Percentiles rank a stretch among this genome's conserved stretches.
Conservation (phyloP, 2,329 filamentous ascomycete species). For the Claviceps sp. region DNA sequence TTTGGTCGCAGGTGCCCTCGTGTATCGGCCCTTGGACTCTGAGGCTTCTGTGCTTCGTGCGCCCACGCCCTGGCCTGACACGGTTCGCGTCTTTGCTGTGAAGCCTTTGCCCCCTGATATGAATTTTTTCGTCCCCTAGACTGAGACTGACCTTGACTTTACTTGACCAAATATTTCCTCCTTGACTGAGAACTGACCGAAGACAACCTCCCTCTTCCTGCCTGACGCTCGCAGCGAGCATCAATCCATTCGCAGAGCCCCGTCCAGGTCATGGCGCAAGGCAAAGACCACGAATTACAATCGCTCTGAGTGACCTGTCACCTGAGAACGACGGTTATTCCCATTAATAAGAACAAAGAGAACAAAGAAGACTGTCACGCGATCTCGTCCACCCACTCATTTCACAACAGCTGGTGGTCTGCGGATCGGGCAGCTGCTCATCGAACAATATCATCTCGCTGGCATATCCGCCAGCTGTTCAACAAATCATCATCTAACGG, state of each 20-base stretch:
- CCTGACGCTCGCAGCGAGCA: neutral
- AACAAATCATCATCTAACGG: neutral
- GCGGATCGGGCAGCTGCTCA: conserved; percentile 5
- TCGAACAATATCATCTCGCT: neutral
- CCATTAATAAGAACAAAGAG: neutral
- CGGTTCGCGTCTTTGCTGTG: neutral
- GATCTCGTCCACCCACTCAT: neutral
- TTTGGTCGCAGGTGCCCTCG: neutral
- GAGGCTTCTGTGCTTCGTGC: neutral
- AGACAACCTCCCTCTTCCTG: neutral
- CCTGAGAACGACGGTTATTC: neutral
- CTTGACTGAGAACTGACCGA: no score
- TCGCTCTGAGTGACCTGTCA: neutral
- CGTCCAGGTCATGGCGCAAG: neutral
- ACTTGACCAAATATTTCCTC: no score
- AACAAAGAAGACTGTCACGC: no score
- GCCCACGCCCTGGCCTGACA: neutral
- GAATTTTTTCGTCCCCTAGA: no score
- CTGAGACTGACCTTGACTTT: no score
- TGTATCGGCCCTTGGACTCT: neutral
- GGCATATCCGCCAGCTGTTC: neutral
- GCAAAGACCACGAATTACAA: neutral
- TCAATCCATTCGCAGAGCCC: neutral
- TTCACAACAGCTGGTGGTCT: conserved; percentile 2
- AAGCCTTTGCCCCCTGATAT: no score